Conservation (phyloP, 371 early-diverging fungal genomes). For the Mortierella sp. region DNA sequence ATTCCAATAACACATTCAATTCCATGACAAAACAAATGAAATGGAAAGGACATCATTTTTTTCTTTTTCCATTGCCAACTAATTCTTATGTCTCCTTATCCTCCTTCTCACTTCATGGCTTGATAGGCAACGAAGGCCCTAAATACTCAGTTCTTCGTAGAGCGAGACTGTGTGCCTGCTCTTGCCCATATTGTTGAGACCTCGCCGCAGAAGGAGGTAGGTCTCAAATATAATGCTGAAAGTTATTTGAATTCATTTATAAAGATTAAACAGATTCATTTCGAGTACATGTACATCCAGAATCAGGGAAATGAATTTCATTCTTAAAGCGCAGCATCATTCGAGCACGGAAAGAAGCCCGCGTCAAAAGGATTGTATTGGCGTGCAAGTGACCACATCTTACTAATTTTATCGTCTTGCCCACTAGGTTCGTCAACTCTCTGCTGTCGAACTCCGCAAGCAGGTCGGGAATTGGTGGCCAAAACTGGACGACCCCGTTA, state of each 20-base stretch:
- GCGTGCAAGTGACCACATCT: not conserved
- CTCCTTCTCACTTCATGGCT: not conserved
- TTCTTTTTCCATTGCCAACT: not conserved
- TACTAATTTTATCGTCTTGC: not conserved
- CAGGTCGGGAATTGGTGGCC: slow-evolving; percentile 81
- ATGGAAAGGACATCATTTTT: too few species aligned
- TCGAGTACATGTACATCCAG: too few species aligned
- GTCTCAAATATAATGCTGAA: not conserved
- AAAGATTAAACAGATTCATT: not conserved
- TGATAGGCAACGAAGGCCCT: slow-evolving; percentile 75
- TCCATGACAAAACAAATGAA: not conserved
- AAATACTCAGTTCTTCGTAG: slow-evolving; percentile 75
- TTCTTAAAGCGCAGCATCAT: not conserved
- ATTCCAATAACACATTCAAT: not conserved
- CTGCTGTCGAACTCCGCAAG: slow-evolving; percentile 92
- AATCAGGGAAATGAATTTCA: not conserved
- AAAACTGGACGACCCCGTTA: slow-evolving; percentile 67
- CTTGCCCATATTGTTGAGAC: slow-evolving; percentile 74
- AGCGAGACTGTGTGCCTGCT: slow-evolving; percentile 78
- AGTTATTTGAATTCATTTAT: too few species aligned
- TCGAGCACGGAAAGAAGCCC: not conserved
- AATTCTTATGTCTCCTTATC: not conserved
- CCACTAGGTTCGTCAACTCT: slow-evolving; percentile 82
- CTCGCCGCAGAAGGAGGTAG: slow-evolving; percentile 66
- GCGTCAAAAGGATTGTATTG: too few species aligned